These are phyloP conservation scores for Hypoxylon sp. DNA, from an alignment of 2,329 filamentous ascomycete species.

Conservation along the genomic window DNA sequence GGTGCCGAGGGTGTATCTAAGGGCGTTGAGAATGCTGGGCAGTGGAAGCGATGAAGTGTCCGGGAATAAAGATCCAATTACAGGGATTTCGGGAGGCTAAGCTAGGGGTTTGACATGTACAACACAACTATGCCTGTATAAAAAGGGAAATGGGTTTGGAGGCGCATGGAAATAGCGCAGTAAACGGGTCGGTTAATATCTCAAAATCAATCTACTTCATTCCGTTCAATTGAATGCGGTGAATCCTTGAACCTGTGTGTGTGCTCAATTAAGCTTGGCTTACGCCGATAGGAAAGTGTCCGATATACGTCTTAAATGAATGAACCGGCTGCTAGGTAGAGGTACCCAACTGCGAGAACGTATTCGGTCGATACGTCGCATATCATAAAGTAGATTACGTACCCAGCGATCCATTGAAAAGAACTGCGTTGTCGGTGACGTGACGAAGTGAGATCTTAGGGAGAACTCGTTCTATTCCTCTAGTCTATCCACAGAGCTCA, in stretches of 20 bases:
- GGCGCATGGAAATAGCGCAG: not conserved
- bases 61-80: too few relatives aligned
- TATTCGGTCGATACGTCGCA: not conserved
- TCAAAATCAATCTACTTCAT: not conserved
- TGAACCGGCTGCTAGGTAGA: not conserved
- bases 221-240: not conserved
- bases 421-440: not conserved
- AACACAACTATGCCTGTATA: not conserved
- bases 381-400: not conserved
- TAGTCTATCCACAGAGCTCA: not conserved
- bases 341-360: not conserved
- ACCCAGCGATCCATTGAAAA: not conserved
- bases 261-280: not conserved
- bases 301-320: not conserved
- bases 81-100: not conserved
- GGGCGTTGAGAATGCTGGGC: constrained; percentile 64
- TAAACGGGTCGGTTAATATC: not conserved
- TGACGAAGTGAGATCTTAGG: not conserved
- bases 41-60: constrained; percentile 55
- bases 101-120: not conserved
- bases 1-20: constrained; percentile 61
- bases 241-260: not conserved
- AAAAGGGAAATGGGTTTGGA: not conserved
- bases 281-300: not conserved
- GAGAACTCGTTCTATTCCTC: constrained; percentile 4